Evolutionary conservation across 1,284 basidiomycete genomes (phyloP).

Genomic region (Cryptococcus maquisensis): DNA sequence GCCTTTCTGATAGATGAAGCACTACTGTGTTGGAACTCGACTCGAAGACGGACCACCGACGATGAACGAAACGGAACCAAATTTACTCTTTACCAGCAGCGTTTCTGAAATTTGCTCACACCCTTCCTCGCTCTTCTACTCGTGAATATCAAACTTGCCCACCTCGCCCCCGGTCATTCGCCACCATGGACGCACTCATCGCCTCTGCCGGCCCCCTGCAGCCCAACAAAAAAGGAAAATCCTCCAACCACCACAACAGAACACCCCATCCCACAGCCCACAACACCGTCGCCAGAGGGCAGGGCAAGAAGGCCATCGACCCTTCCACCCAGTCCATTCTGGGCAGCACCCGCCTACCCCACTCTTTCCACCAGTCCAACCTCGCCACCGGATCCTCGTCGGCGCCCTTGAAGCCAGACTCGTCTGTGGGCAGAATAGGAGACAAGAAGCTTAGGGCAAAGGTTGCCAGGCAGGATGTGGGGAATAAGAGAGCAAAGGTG

Average conservation of each 20-base stretch:
- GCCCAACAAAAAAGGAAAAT: slow-evolving; percentile 16
- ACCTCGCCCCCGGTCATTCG: neutral
- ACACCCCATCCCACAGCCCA: slow-evolving; percentile 14
- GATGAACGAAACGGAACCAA: too few relatives aligned
- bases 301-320: slow-evolving; percentile 50
- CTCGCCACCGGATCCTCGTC: slow-evolving; percentile 27
- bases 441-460: slow-evolving; percentile 72
- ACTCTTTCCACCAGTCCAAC: slow-evolving; percentile 33
- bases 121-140: neutral
- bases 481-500: slow-evolving; percentile 35
- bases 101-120: neutral
- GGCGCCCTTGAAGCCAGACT: slow-evolving; percentile 27
- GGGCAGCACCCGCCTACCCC: slow-evolving; percentile 36
- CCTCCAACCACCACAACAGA: slow-evolving; percentile 6
- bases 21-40: too few relatives aligned
- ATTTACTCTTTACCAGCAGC: too few relatives aligned
- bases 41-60: too few relatives aligned
- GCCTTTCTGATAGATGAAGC: too few relatives aligned
- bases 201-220: slow-evolving; percentile 63
- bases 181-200: slow-evolving; percentile 65
- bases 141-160: neutral
- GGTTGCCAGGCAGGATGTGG: slow-evolving; percentile 58
- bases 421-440: slow-evolving; percentile 51
- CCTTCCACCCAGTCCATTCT: slow-evolving; percentile 60
- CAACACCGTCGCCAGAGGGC: slow-evolving; percentile 40